Conservation (phyloP, 305 asterid species). For the Andrographis paniculata region DNA sequence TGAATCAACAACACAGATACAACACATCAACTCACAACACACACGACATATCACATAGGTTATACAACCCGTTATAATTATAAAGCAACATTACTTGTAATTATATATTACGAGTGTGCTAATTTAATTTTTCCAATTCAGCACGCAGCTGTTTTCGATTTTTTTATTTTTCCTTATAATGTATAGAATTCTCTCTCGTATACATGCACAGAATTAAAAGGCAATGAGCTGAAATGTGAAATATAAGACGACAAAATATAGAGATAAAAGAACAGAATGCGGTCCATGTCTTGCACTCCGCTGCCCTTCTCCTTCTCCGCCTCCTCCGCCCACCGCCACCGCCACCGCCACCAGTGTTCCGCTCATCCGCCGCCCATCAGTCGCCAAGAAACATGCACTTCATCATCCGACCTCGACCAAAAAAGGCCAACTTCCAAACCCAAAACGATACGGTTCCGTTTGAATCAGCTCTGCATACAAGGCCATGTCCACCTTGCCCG, state of each 20-base stretch:
- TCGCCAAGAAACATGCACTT: conserved; percentile 20
- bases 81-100: no score
- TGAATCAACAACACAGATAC: no score
- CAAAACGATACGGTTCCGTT: conserved; percentile 49
- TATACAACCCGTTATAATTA: no score
- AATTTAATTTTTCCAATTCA: no score
- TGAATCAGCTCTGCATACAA: conserved; percentile 42
- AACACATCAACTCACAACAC: no score
- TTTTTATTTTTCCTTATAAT: no score
- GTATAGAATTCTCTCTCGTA: no score
- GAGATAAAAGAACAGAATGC: conserved; percentile 18
- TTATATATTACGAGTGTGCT: no score
- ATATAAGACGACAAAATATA: no score
- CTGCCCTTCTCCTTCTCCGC: conserved; percentile 27
- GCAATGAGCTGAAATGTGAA: neutral
- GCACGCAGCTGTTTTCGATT: no score
- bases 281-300: conserved; percentile 33
- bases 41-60: no score
- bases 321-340: conserved; percentile 30
- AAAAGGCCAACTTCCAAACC: conserved; percentile 24
- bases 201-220: no score
- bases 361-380: conserved; percentile 20
- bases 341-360: conserved; percentile 27
- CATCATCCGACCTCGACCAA: conserved; percentile 17
- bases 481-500: conserved; percentile 44